A percentile compares a stretch with the other conserved stretches of the same genome.
Conservation (phyloP, 2,329 filamentous ascomycete genomes). For the Exophiala alcalophila region DNA sequence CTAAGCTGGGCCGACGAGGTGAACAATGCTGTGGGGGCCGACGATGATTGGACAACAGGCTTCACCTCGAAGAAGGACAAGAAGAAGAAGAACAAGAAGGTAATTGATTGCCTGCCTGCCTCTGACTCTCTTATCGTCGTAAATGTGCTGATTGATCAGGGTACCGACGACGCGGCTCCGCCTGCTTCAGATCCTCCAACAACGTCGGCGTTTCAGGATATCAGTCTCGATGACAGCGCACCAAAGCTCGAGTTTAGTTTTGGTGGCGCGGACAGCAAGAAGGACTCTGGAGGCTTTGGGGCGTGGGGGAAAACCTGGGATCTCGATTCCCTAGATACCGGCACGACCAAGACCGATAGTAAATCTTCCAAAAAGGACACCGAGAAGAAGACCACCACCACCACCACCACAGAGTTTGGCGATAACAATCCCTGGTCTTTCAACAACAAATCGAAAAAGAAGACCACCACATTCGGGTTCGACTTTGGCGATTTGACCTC, state of each 20-base stretch:
- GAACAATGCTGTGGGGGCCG: conserved; percentile 42
- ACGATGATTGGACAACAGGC: conserved; percentile 51
- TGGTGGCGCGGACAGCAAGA: conserved; percentile 46
- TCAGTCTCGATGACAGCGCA: conserved; percentile 62
- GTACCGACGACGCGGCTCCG: conserved; percentile 35
- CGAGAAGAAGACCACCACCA: conserved; percentile 30
- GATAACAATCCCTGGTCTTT: conserved; percentile 42
- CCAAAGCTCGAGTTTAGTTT: conserved; percentile 58
- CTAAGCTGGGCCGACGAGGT: conserved; percentile 48
- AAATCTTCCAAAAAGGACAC: conserved; percentile 29
- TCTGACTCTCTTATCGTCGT: too few species aligned
- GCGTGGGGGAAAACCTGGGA: conserved; percentile 61
- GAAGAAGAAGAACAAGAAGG: conserved; percentile 56
- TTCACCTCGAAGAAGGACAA: conserved; percentile 49
- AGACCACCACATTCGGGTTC: conserved; percentile 38
- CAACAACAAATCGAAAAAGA: conserved; percentile 38
- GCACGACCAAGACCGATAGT: conserved; percentile 34
- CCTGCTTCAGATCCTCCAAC: conserved; percentile 37
- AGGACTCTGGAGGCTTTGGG: conserved; percentile 48
- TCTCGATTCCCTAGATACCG: conserved; percentile 40
- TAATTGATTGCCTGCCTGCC: conserved; percentile 33
- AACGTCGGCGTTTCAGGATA: conserved; percentile 62
- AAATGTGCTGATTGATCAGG: conserved; percentile 24
- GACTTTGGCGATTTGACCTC: conserved; percentile 45
- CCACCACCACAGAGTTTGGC: conserved; percentile 28